Conservation (phyloP, 2,329 filamentous ascomycete species). For the Aureobasidium namibiae region DNA sequence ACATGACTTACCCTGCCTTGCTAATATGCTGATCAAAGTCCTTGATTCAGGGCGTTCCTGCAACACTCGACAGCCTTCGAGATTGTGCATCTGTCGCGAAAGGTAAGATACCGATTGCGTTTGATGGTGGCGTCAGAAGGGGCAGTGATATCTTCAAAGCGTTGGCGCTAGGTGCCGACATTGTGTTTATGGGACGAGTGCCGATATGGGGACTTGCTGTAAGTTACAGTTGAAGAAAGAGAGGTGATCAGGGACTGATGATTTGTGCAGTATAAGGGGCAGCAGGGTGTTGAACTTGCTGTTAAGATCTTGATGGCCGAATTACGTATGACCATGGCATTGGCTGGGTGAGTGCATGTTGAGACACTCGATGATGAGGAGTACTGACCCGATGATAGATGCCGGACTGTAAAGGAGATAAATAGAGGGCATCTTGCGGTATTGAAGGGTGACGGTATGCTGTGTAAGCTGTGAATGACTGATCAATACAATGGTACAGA, state of each 20-base stretch:
- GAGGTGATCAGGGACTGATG: slow-evolving; percentile 12
- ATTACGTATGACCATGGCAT: slow-evolving; percentile 12
- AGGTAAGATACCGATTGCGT: slow-evolving; percentile 49
- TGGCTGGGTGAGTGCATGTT: background rate
- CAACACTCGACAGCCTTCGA: slow-evolving; percentile 42
- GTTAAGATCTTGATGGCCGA: slow-evolving; percentile 15
- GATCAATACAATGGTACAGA: background rate
- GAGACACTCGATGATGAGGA: background rate
- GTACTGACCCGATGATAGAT: background rate
- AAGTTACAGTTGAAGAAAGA: slow-evolving; percentile 14
- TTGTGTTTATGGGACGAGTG: slow-evolving; percentile 41
- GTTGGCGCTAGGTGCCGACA: slow-evolving; percentile 43
- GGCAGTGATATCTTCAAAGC: slow-evolving; percentile 53
- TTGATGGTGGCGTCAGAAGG: slow-evolving; percentile 51
- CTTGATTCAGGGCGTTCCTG: slow-evolving; percentile 33
- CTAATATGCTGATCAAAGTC: background rate
- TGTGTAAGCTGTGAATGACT: background rate
- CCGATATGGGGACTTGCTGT: slow-evolving; percentile 43
- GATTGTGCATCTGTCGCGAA: slow-evolving; percentile 31
- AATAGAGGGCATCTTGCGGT: slow-evolving; percentile 12
- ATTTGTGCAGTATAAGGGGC: slow-evolving; percentile 26
- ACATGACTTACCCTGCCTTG: too few relatives aligned
- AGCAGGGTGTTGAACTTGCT: slow-evolving; percentile 28
- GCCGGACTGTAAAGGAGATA: slow-evolving; percentile 14
- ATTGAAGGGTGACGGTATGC: slow-evolving; percentile 9